A percentile compares a stretch with the other conserved stretches of the same genome.
phyloP scores from a whole-genome alignment of 495 filamentous ascomycete species.

The Annulohypoxylon maeteangense region DNA sequence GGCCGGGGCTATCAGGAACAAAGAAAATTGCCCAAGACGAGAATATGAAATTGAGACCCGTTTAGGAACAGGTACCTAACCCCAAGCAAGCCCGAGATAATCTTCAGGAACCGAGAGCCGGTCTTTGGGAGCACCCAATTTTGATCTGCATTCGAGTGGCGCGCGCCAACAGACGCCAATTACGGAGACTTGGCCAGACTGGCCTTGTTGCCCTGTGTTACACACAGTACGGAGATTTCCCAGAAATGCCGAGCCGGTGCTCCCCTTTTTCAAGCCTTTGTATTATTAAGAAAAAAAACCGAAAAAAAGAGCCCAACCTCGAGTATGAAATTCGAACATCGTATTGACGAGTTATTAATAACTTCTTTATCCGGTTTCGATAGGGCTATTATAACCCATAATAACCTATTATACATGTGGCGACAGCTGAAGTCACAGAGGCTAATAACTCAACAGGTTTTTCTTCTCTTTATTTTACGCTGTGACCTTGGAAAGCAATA shows the following conservation, averaged over 20 bases:
- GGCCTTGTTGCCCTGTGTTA: conserved; percentile 3
- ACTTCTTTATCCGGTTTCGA: background rate
- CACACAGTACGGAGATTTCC: background rate
- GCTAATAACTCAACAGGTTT: background rate
- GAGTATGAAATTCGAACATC: background rate
- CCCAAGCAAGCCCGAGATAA: conserved; percentile 11
- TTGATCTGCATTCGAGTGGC: conserved; percentile 25
- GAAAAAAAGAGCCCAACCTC: background rate
- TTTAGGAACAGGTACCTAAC: conserved; percentile 2
- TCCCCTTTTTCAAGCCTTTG: background rate
- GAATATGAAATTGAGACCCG: conserved; percentile 17
- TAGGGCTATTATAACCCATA: background rate
- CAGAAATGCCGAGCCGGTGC: background rate
- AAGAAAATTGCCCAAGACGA: background rate
- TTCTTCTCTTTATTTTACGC: background rate
- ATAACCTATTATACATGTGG: background rate
- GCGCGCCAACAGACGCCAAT: conserved; percentile 31
- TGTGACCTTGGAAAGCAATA: background rate
- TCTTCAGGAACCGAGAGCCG: conserved; percentile 11
- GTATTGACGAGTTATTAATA: background rate
- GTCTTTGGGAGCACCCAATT: conserved; percentile 5
- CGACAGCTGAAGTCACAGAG: background rate
- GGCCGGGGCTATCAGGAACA: background rate
- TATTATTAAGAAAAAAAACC: background rate
- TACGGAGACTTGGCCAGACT: background rate